phyloP scores from a whole-genome alignment of 257 asterid genomes.

The Jaltomata sinuosa region DNA sequence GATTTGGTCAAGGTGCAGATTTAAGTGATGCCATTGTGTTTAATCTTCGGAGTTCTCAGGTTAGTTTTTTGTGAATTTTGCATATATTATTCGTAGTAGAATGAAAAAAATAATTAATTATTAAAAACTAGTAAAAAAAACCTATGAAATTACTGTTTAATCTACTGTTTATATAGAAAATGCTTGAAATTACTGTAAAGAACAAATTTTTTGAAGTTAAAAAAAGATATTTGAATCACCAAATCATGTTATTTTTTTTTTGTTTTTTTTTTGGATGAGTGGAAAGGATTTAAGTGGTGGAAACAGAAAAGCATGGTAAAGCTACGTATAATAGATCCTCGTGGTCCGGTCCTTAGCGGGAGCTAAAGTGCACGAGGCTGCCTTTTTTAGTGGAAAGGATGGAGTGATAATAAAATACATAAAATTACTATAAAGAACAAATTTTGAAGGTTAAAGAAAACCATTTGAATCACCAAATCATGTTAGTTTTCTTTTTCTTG shows the following conservation, averaged over 20 bases:
- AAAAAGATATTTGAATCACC: not conserved
- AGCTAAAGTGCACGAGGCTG: not conserved
- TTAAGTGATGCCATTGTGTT: slow-evolving; percentile 34
- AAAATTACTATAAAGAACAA: too few relatives aligned
- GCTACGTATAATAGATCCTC: not conserved
- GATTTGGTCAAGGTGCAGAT: slow-evolving; percentile 39
- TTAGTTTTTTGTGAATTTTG: not conserved
- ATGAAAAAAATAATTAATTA: not conserved
- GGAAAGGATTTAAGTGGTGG: not conserved
- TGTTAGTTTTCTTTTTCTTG: too few relatives aligned
- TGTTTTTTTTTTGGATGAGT: not conserved
- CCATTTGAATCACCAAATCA: too few relatives aligned
- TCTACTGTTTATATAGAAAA: not conserved
- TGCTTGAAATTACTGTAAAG: not conserved
- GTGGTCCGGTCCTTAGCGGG: not conserved
- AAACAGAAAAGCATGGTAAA: not conserved
- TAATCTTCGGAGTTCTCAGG: slow-evolving; percentile 57
- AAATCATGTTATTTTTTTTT: not conserved
- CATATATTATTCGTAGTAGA: not conserved
- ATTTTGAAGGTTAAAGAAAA: too few relatives aligned
- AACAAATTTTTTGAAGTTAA: not conserved
- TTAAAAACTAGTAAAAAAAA: not conserved
- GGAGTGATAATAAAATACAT: not conserved
- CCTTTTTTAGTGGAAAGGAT: not conserved
- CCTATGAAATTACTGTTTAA: too few relatives aligned